Evolutionary conservation across 495 filamentous ascomycete genomes (phyloP).

Genomic region (Xylaria bambusicola): DNA sequence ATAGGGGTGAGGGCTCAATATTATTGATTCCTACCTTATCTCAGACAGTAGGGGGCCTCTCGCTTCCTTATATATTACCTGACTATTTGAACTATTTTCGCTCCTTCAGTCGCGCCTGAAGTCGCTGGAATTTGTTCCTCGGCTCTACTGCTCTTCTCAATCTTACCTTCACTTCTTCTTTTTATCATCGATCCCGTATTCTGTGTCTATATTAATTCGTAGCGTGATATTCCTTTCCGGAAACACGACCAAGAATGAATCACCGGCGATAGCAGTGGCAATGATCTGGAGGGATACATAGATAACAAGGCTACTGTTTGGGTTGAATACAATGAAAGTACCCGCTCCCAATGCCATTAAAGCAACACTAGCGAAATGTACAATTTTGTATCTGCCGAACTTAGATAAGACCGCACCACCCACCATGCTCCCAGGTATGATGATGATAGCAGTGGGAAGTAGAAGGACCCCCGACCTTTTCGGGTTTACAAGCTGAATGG

Average conservation of each 20-base stretch:
- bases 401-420: conserved; percentile 35
- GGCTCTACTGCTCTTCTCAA: too few relatives aligned
- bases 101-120: too few relatives aligned
- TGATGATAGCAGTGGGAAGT: conserved; percentile 31
- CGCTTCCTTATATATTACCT: too few relatives aligned
- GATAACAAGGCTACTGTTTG: conserved; percentile 26
- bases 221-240: not conserved
- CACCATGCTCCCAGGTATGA: conserved; percentile 28
- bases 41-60: too few relatives aligned
- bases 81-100: too few relatives aligned
- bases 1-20: too few relatives aligned
- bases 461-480: conserved; percentile 34
- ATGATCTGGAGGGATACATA: conserved; percentile 32
- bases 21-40: too few relatives aligned
- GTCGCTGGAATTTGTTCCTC: too few relatives aligned
- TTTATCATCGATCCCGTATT: too few relatives aligned
- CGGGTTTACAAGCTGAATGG: conserved; percentile 29
- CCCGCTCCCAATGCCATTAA: conserved; percentile 40
- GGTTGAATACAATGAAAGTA: conserved; percentile 36
- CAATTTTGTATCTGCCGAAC: conserved; percentile 40
- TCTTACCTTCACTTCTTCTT: too few relatives aligned
- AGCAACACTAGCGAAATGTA: conserved; percentile 38
- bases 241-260: not conserved
- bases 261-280: not conserved
- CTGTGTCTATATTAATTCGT: not conserved